phyloP scores from a whole-genome alignment of 768 basidiomycete species.

The Boletus rubescentipes region DNA sequence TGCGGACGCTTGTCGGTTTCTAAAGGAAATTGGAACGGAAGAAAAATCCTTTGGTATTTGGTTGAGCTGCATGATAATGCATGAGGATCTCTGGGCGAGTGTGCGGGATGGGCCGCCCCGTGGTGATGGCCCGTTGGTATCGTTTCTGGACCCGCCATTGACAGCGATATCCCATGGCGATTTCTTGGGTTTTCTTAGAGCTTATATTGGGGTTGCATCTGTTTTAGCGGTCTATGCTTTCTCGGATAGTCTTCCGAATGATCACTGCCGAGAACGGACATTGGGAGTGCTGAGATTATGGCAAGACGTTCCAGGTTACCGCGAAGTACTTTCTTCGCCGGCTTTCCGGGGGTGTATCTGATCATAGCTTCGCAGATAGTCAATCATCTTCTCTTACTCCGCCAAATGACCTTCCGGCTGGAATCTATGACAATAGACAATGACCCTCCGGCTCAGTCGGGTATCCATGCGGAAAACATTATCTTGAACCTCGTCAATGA shows the following conservation, averaged over 20 bases:
- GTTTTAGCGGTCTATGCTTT: conserved; percentile 75
- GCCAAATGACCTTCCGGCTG: conserved; percentile 70
- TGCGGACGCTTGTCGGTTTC: conserved; percentile 42
- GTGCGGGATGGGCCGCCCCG: conserved; percentile 16
- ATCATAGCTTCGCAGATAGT: conserved; percentile 51
- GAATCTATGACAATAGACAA: conserved; percentile 70
- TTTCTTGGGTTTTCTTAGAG: conserved; percentile 63
- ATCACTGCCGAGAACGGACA: conserved; percentile 60
- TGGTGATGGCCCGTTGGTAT: conserved; percentile 35
- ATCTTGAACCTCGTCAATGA: conserved; percentile 59
- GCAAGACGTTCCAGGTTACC: conserved; percentile 59
- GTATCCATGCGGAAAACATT: conserved; percentile 68
- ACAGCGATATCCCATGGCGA: conserved; percentile 46
- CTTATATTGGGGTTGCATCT: conserved; percentile 63
- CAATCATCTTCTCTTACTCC: conserved; percentile 68
- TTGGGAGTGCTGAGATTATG: conserved; percentile 50
- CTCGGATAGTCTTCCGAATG: conserved; percentile 73
- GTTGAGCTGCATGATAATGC: conserved; percentile 67
- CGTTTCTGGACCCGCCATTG: conserved; percentile 36
- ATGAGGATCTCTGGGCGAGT: conserved; percentile 45
- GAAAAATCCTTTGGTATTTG: conserved; percentile 73
- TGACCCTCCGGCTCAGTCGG: conserved; percentile 58
- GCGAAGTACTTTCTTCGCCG: conserved; percentile 48
- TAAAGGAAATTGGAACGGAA: conserved; percentile 61
- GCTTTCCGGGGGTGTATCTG: conserved; percentile 17